Conservation (phyloP, 805 yeast genomes). For the Candida bentonensis region DNA sequence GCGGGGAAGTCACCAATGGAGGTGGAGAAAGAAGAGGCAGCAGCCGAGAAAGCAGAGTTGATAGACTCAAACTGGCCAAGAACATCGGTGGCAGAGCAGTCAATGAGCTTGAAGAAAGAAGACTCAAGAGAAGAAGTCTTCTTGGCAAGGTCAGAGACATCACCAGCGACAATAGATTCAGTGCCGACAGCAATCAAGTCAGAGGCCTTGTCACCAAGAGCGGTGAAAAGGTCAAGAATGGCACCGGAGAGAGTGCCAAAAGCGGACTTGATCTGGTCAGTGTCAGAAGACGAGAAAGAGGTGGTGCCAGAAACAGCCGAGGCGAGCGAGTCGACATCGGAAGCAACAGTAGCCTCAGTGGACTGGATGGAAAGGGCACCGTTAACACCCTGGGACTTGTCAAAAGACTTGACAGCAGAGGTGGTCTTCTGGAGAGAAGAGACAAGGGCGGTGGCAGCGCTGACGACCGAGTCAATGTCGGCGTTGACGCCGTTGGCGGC, state of each 20-base stretch:
- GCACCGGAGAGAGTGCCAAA: slow-evolving; percentile 6
- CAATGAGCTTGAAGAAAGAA: slow-evolving; percentile 6
- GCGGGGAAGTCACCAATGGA: neutral
- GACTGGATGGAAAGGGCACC: slow-evolving; percentile 20
- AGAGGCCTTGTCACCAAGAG: slow-evolving; percentile 13
- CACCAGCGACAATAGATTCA: slow-evolving; percentile 11
- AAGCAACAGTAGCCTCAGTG: slow-evolving; percentile 10
- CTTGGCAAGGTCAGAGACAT: slow-evolving; percentile 11
- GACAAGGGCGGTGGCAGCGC: slow-evolving; percentile 9
- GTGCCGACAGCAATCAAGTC: slow-evolving; percentile 15
- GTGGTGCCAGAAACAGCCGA: neutral
- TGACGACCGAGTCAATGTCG: slow-evolving; percentile 5
- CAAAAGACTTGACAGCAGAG: slow-evolving; percentile 6
- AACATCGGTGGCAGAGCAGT: slow-evolving; percentile 8
- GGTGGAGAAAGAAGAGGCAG: slow-evolving; percentile 7
- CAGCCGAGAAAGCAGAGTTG: slow-evolving; percentile 7
- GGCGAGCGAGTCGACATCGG: slow-evolving; percentile 10
- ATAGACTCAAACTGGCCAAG: slow-evolving; percentile 5
- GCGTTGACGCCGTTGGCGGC: slow-evolving; percentile 10
- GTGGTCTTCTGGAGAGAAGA: slow-evolving; percentile 7
- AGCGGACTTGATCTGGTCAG: neutral
- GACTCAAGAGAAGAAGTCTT: slow-evolving; percentile 12
- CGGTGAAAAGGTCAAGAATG: slow-evolving; percentile 10
- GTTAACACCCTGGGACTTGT: slow-evolving; percentile 10
- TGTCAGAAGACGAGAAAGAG: neutral